Percentiles rank a stretch among this genome's conserved stretches.
Evolutionary conservation across 2,329 filamentous ascomycete genomes (phyloP).

Genomic region (Trichoderma sp.): DNA sequence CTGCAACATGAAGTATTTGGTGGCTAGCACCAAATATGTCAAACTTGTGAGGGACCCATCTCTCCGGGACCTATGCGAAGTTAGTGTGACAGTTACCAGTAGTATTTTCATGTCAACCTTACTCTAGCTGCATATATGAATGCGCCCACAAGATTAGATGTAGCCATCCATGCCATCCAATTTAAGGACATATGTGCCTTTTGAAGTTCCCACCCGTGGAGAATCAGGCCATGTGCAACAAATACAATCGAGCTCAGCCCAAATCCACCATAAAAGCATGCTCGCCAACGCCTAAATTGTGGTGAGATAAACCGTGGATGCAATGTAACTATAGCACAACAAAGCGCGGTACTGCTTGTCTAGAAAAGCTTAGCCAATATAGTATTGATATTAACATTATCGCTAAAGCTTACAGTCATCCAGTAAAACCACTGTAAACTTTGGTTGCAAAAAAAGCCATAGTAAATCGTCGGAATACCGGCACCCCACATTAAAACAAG

Average conservation of each 20-base stretch:
- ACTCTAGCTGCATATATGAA: neutral
- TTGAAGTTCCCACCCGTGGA: neutral
- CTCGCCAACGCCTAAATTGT: conserved; percentile 17
- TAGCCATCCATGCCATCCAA: neutral
- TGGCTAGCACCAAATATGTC: neutral
- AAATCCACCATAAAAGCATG: conserved; percentile 22
- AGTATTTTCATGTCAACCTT: neutral
- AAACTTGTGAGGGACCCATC: neutral
- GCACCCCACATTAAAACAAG: conserved; percentile 22
- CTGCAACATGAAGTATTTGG: neutral
- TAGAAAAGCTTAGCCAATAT: neutral
- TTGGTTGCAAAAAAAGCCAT: conserved; percentile 23
- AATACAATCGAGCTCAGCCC: conserved; percentile 22
- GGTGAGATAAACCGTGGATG: conserved; percentile 20
- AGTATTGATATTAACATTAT: neutral
- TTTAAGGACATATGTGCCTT: neutral
- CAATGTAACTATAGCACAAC: conserved; percentile 14
- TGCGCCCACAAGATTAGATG: neutral
- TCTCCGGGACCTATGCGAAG: neutral
- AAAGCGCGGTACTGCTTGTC: neutral
- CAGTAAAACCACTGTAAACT: conserved; percentile 20
- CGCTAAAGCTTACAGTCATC: conserved; percentile 11
- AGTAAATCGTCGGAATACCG: conserved; percentile 21
- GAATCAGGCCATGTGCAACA: neutral
- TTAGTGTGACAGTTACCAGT: neutral